Evolutionary conservation across 2,329 filamentous ascomycete genomes (phyloP).

Genomic region (Erysiphe pulchra): DNA sequence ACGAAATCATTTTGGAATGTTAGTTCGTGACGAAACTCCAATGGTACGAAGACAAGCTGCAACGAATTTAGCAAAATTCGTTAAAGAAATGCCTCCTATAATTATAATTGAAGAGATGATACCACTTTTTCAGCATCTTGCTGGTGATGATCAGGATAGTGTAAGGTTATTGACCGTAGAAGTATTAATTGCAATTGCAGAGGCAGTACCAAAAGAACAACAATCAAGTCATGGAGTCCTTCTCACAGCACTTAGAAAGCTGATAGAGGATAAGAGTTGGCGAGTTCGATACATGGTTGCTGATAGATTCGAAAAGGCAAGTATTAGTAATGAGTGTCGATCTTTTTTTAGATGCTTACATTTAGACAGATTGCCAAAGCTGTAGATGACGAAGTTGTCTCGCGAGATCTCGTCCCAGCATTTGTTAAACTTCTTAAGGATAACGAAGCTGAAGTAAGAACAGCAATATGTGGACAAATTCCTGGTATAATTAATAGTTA

Average conservation of each 20-base stretch:
- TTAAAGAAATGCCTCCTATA: conserved; percentile 81
- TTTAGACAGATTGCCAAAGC: conserved; percentile 68
- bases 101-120: conserved; percentile 98
- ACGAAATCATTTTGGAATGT: conserved; percentile 68
- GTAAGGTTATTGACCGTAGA: conserved; percentile 89
- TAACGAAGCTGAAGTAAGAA: conserved; percentile 90
- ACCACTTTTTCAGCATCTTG: conserved; percentile 89
- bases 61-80: conserved; percentile 89
- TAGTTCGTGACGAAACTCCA: conserved; percentile 94
- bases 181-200: conserved; percentile 84
- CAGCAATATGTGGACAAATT: conserved; percentile 90
- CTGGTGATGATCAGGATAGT: conserved; percentile 90
- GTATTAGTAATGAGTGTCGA: conserved; percentile 1
- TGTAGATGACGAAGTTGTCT: conserved; percentile 88
- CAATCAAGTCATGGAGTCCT: conserved; percentile 89
- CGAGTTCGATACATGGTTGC: conserved; percentile 98
- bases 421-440: conserved; percentile 97
- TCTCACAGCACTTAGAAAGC: conserved; percentile 63
- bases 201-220: conserved; percentile 93
- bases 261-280: conserved; percentile 99
- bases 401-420: conserved; percentile 76
- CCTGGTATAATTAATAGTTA: conserved; percentile 27
- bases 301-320: conserved; percentile 87
- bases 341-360: conserved; percentile 3
- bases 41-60: conserved; percentile 96